Conservation (phyloP, 371 early-diverging fungal species). For the Blakeslea trispora region DNA sequence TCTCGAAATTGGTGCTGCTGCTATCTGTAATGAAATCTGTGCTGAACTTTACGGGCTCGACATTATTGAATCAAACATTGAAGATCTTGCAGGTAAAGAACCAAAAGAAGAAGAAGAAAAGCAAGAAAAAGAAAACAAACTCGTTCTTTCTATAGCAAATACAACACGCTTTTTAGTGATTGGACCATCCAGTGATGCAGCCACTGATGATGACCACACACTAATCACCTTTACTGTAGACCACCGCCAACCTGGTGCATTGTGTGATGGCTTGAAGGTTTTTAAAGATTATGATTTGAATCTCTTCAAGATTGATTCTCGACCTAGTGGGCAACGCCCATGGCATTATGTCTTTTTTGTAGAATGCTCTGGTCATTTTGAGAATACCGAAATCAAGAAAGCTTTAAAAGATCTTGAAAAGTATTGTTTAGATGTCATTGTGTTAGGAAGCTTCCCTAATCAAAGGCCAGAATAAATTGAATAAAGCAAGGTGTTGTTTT, state of each 20-base stretch:
- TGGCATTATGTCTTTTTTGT: slow-evolving; percentile 95
- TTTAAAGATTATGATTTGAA: slow-evolving; percentile 84
- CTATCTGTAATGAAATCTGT: slow-evolving; percentile 82
- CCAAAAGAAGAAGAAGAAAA: too few relatives aligned
- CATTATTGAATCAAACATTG: slow-evolving; percentile 73
- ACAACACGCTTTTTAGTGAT: slow-evolving; percentile 91
- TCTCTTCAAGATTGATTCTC: slow-evolving; percentile 89
- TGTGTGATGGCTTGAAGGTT: slow-evolving; percentile 82
- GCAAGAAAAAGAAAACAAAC: too few relatives aligned
- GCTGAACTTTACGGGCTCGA: slow-evolving; percentile 82
- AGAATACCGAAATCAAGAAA: slow-evolving; percentile 64
- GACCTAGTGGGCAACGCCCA: slow-evolving; percentile 78
- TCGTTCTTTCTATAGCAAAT: slow-evolving; percentile 61
- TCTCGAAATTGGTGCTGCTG: slow-evolving; percentile 78
- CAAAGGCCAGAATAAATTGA: slow-evolving; percentile 53
- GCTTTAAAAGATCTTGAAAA: slow-evolving; percentile 66
- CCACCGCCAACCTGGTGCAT: slow-evolving; percentile 87
- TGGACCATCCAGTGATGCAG: slow-evolving; percentile 69
- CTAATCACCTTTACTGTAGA: slow-evolving; percentile 85
- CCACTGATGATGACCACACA: slow-evolving; percentile 79
- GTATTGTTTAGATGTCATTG: slow-evolving; percentile 73
- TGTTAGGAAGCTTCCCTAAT: slow-evolving; percentile 86
- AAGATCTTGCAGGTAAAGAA: slow-evolving; percentile 54
- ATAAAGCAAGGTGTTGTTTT: neutral
- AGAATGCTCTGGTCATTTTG: slow-evolving; percentile 81